Conservation (phyloP, 2,329 filamentous ascomycete species). For the Orbilia blumenaviensis region DNA sequence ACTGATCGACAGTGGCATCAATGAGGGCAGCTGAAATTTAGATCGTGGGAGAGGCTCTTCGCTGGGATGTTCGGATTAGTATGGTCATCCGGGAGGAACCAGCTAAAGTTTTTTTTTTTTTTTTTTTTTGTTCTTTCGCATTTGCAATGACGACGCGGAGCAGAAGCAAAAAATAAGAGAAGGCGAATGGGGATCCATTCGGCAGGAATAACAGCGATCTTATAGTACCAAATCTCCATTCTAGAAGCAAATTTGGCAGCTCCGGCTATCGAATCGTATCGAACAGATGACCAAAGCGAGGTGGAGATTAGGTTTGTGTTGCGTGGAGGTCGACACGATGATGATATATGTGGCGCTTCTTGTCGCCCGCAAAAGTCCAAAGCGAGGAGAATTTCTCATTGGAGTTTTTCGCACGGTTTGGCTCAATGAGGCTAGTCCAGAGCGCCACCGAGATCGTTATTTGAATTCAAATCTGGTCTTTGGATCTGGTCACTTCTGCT, state of each 20-base stretch:
- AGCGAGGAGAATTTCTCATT: conserved; percentile 19
- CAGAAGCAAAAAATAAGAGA: conserved; percentile 15
- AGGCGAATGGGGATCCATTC: conserved; percentile 20
- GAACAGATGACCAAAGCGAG: not conserved
- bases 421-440: conserved; percentile 28
- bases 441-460: conserved; percentile 44
- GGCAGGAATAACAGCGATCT: conserved; percentile 41
- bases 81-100: not conserved
- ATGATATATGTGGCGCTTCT: conserved; percentile 48
- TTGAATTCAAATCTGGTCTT: conserved; percentile 27
- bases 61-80: not conserved
- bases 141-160: conserved; percentile 2
- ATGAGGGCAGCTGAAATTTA: not conserved
- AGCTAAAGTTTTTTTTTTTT: no score
- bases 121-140: not conserved
- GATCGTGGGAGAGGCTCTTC: not conserved
- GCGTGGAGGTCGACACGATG: conserved; percentile 41
- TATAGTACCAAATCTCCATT: conserved; percentile 44
- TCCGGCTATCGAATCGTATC: conserved; percentile 20
- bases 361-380: conserved; percentile 27
- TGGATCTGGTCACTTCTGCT: not conserved
- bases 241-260: conserved; percentile 48
- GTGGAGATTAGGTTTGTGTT: conserved; percentile 38
- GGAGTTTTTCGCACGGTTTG: conserved; percentile 11
- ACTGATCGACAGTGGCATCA: conserved; percentile 29